Evolutionary conservation across 148 eudicot genomes (phyloP), one percentile per base, ranked within the genome.

Genomic region (Vaccinium macrocarpon): DNA sequence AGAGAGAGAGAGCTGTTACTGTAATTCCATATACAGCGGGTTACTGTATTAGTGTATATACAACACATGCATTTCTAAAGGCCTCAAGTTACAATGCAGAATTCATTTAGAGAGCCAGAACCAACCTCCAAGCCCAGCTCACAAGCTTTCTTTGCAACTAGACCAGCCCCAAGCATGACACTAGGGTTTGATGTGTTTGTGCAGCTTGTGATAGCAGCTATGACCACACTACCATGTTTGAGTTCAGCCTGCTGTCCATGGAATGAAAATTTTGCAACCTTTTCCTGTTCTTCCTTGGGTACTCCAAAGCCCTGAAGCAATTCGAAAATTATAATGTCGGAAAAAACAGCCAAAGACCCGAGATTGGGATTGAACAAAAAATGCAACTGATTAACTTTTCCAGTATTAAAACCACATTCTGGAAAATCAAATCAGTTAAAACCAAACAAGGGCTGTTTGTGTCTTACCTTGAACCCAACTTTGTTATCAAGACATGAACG

Each of bases 141-240:
- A 88, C 91, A 90, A n/a, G 98, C 98, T 89, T 95, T 95, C 91
- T 95, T 95, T 32, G 97, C 97, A 85, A 95, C 98, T 87, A 95
- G 91, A 86, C 87, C 98, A 91, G 98, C 98, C 81, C 97, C 98
- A 89, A 95, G 89, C 98, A 95, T 95, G 85, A 95, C 98, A 89
- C 97, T 95, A 16, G 98, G 98, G 88, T 95, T 95, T 29, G 98
- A 95, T 75, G 98, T 95, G 91, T 95, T 95, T 16, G 98, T 95
- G 88, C 98, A 95, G 57, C 98, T 95, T 70, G 98, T 95, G 50
- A 95, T 95, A 49, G 98, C 98, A 56, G 98, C 98, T 81, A 95
- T 95, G 53, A 95, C 98, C 81, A 95, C 93, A 76, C 98, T 95
- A 38, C 98, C 98, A 85, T 95, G 97, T 86, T 89, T 94, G 82